Conservation (phyloP, 2,329 filamentous ascomycete genomes). For the Trichoderma lentiforme region DNA sequence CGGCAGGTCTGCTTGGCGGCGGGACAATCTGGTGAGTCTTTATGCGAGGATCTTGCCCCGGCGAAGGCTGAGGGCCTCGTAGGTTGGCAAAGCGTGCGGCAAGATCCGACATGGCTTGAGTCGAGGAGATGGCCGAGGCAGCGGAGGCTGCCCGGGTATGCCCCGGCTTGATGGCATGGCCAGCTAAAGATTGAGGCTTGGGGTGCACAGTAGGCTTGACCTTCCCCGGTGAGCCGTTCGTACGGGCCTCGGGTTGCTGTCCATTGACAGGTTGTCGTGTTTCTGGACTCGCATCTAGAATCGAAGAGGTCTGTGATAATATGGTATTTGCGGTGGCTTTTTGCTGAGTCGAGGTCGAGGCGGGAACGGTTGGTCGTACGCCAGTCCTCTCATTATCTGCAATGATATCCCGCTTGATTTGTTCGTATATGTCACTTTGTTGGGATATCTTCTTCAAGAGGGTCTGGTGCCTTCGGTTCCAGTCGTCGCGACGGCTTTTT, state of each 20-base stretch:
- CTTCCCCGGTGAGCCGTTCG: constrained; percentile 29
- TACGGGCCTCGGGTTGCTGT: constrained; percentile 6
- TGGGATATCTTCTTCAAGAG: constrained; percentile 50
- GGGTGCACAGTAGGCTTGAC: constrained; percentile 55
- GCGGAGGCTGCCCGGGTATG: constrained; percentile 28
- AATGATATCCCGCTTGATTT: constrained; percentile 58
- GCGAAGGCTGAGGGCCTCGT: constrained; percentile 40
- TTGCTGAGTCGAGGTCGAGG: constrained; percentile 19
- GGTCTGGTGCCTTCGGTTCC: constrained; percentile 46
- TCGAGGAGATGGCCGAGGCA: constrained; percentile 29
- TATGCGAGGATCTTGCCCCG: constrained; percentile 52
- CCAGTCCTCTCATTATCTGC: constrained; percentile 62
- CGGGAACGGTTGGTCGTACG: constrained; percentile 42
- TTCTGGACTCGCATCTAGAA: not conserved
- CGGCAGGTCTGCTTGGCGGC: constrained; percentile 33
- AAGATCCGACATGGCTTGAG: constrained; percentile 46
- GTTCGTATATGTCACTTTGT: constrained; percentile 50
- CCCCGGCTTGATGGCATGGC: constrained; percentile 47
- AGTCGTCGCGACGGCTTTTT: constrained; percentile 50
- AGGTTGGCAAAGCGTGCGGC: constrained; percentile 56
- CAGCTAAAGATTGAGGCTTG: constrained; percentile 65
- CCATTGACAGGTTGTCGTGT: not conserved
- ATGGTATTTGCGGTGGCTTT: constrained; percentile 15
- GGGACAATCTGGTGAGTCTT: constrained; percentile 46
- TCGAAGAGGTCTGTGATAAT: constrained; percentile 14